These are phyloP conservation scores for Ogataea haglerorum DNA, from an alignment of 805 yeast species.

Conservation along the genomic window DNA sequence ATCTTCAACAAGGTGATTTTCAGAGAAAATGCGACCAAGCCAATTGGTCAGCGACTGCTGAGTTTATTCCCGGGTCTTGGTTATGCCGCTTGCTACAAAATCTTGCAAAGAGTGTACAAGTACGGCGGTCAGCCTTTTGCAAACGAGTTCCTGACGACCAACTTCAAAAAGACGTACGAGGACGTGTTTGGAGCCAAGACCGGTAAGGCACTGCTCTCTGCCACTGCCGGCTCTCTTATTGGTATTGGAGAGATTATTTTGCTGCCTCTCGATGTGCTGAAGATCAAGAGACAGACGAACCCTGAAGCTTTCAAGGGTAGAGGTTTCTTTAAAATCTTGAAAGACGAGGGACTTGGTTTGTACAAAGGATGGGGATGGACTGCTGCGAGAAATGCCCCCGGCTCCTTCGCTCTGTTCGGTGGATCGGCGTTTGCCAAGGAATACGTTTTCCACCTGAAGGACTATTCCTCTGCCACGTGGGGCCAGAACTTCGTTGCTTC, in stretches of 20 bases:
- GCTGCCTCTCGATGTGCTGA: constrained; percentile 92
- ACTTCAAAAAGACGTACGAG: constrained; percentile 71
- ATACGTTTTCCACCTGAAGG: constrained; percentile 80
- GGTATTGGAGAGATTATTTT: constrained; percentile 98
- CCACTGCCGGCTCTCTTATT: constrained; percentile 94
- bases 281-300: constrained; percentile 98
- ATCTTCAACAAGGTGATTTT: constrained; percentile 86
- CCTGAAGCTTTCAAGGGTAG: constrained; percentile 99
- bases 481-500: constrained; percentile 91
- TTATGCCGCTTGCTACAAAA: constrained; percentile 95
- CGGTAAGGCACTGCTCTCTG: constrained; percentile 95
- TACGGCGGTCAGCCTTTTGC: constrained; percentile 99
- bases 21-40: constrained; percentile 71
- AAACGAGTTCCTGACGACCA: constrained; percentile 80
- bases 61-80: constrained; percentile 97
- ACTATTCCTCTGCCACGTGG: constrained; percentile 93
- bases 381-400: constrained; percentile 99
- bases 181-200: constrained; percentile 83
- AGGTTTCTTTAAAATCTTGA: constrained; percentile 81
- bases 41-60: constrained; percentile 65
- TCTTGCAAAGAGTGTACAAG: constrained; percentile 95
- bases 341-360: constrained; percentile 89
- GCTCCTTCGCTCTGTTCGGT: constrained; percentile 95
- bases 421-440: constrained; percentile 99
- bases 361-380: constrained; percentile 99